Evolutionary conservation across 2,329 filamentous ascomycete genomes (phyloP).

Genomic region (Pseudogymnoascus pannorum): DNA sequence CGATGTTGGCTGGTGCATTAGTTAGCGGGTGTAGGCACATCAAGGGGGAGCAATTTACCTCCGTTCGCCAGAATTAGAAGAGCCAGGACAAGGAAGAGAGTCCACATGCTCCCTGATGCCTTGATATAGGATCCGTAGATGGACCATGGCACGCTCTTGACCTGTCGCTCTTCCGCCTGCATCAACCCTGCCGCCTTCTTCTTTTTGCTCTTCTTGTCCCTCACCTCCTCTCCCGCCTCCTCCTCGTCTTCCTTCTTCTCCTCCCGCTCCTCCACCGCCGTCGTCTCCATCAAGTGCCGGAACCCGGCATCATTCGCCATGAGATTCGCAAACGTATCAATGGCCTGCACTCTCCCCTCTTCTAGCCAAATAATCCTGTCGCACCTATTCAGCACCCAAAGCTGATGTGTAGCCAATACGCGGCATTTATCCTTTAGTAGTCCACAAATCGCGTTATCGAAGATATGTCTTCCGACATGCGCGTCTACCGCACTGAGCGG

Average conservation of each 20-base stretch:
- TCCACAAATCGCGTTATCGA: conserved; percentile 89
- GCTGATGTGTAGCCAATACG: conserved; percentile 87
- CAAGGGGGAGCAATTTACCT: background rate
- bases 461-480: conserved; percentile 68
- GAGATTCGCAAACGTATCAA: conserved; percentile 84
- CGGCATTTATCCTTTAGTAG: conserved; percentile 83
- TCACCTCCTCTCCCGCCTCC: conserved; percentile 39
- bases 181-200: conserved; percentile 59
- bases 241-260: conserved; percentile 42
- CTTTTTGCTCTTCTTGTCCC: conserved; percentile 43
- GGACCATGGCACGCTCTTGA: conserved; percentile 54
- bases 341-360: conserved; percentile 70
- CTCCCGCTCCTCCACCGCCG: conserved; percentile 61
- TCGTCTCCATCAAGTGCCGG: conserved; percentile 75
- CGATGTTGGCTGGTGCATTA: conserved; percentile 58
- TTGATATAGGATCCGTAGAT: conserved; percentile 60
- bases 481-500: conserved; percentile 63
- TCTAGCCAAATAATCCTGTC: conserved; percentile 94
- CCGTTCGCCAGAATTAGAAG: conserved; percentile 60
- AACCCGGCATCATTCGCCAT: conserved; percentile 76
- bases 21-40: background rate
- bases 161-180: conserved; percentile 60
- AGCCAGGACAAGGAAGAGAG: conserved; percentile 47
- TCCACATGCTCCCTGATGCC: conserved; percentile 51
- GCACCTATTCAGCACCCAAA: conserved; percentile 84